Evolutionary conservation across 2,329 filamentous ascomycete genomes (phyloP).

Genomic region (Talaromyces sp.): DNA sequence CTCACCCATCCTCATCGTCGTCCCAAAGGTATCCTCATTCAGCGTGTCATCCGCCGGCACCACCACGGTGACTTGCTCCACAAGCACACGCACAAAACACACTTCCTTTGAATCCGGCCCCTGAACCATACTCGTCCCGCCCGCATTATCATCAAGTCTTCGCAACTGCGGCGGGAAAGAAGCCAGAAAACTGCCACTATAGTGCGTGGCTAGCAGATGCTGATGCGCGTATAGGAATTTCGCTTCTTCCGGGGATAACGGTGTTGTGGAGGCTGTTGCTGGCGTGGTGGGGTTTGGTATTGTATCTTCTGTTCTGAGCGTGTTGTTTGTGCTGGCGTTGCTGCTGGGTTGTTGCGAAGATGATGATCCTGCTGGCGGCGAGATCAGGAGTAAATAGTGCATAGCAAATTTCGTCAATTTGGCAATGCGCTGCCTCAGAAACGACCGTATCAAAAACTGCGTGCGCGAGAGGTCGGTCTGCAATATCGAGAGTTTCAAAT

Average conservation of each 20-base stretch:
- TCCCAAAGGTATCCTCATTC: constrained; percentile 26
- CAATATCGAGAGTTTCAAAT: constrained; percentile 88
- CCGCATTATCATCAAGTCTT: constrained; percentile 83
- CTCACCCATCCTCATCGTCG: constrained; percentile 52
- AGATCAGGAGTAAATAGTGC: constrained; percentile 33
- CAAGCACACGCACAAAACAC: constrained; percentile 68
- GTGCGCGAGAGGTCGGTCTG: constrained; percentile 94
- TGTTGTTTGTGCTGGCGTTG: not conserved
- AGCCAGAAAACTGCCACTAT: constrained; percentile 74
- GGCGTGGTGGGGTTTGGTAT: constrained; percentile 22
- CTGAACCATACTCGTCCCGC: constrained; percentile 89
- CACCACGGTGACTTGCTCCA: constrained; percentile 42
- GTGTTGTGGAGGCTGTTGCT: constrained; percentile 14
- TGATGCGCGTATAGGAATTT: constrained; percentile 83
- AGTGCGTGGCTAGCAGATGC: constrained; percentile 76
- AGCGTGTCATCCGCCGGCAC: constrained; percentile 27
- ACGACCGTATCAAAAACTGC: constrained; percentile 82
- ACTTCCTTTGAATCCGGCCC: constrained; percentile 74
- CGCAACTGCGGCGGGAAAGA: constrained; percentile 75
- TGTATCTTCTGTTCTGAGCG: constrained; percentile 23
- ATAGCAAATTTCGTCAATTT: constrained; percentile 59
- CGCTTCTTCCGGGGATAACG: constrained; percentile 72
- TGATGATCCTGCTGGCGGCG: constrained; percentile 15
- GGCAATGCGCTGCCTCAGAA: constrained; percentile 75
- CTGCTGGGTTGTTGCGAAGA: constrained; percentile 13